Base-by-base conservation (phyloP, 495 filamentous ascomycete species). In the Terfezia boudieri region DNA sequence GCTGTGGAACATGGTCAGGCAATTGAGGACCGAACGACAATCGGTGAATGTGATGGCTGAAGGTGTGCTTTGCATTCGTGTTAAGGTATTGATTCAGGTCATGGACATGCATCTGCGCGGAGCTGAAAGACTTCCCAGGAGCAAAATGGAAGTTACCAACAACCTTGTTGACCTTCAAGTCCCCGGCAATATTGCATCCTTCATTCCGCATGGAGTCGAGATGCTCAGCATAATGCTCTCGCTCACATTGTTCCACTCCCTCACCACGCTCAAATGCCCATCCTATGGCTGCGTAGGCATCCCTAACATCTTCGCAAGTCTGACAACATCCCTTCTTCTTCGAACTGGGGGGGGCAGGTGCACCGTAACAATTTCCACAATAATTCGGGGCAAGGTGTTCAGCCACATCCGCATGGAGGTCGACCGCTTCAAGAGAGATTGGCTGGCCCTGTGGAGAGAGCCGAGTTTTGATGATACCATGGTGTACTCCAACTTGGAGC, bases 121-220 rank as follows among this genome's bases (percentile, higher is more conserved):
- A 90, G 60, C 80, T 86, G 74, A 94, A 96, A 64, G 79, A 86
- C 67, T 86, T 81, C 63, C 90, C 90, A 1, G 90, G 92, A 2
- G 90, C 92, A 61, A 99, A 83, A 69, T 99, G 90, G 76, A 99
- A 99, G 70, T 99, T 99, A 48, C 90, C 90, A 53, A 96, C 74
- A 2, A 99, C 90, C 66, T 98, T 99, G 72, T 96, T 99, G 49
- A 99, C 90, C 35, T 84, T 82, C 57, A 99, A 74, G 11, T 78
- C 81, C 56, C 90, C 90, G 61, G 95, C 88, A 56, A 99, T 82
- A 32, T 93, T 86, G 67, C 90, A 99, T 32, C 90, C 90, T 65
- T 99, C 92, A 14, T 78, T 73, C 23, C 86, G 77, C 70, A 95
- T 88, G 55, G 78, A 79, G 61, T 89, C 82, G 48, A 99, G 71